Conservation (phyloP, 2,329 filamentous ascomycete genomes). For the Pestalotiopsis sp. region DNA sequence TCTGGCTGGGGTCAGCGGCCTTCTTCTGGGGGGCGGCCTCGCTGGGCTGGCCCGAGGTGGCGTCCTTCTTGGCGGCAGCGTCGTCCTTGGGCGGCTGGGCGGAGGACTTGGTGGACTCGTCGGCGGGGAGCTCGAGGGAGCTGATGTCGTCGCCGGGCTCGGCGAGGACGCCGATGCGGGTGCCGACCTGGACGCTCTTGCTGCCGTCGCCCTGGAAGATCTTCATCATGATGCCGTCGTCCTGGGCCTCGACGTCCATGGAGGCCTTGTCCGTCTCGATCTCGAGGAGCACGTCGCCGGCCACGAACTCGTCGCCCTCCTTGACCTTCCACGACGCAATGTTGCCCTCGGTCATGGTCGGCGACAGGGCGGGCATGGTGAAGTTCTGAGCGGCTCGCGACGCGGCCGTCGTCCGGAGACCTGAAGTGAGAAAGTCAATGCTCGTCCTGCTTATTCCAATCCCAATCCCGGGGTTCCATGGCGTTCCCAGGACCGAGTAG, state of each 20-base stretch:
- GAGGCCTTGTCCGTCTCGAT: conserved; percentile 95
- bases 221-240: conserved; percentile 85
- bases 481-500: conserved; percentile 11
- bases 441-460: neutral
- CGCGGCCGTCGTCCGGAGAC: conserved; percentile 64
- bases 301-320: conserved; percentile 80
- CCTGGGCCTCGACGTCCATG: conserved; percentile 93
- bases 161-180: conserved; percentile 80
- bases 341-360: conserved; percentile 93
- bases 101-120: conserved; percentile 51
- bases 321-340: conserved; percentile 85
- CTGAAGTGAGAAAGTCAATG: conserved; percentile 40
- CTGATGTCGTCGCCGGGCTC: conserved; percentile 80
- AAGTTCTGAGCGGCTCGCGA: conserved; percentile 80
- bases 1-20: conserved; percentile 26
- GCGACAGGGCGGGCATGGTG: conserved; percentile 87
- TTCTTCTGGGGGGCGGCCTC: conserved; percentile 36
- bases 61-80: conserved; percentile 35
- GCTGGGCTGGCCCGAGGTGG: conserved; percentile 20
- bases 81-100: conserved; percentile 21
- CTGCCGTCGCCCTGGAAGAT: conserved; percentile 74
- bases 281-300: conserved; percentile 86
- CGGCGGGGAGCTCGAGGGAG: conserved; percentile 73
- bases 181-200: conserved; percentile 78
- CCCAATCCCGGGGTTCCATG: neutral